These are phyloP conservation scores for Cordyceps militaris DNA, from an alignment of 2,329 filamentous ascomycete species.

Conservation along the genomic window DNA sequence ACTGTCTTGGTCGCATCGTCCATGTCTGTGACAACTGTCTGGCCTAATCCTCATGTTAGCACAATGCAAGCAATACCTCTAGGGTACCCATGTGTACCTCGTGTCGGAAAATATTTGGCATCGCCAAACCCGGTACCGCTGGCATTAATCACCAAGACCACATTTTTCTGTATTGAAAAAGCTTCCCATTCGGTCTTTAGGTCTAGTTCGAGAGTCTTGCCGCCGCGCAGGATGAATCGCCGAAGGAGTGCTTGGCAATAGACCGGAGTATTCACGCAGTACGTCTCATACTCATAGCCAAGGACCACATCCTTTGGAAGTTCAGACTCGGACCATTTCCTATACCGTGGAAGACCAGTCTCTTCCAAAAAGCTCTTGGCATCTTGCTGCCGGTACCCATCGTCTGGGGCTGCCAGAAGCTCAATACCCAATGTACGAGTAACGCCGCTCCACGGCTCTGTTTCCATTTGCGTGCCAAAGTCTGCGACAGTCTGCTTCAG, in stretches of 20 bases:
- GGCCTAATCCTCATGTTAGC: slow-evolving; percentile 22
- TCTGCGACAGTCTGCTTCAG: slow-evolving; percentile 23
- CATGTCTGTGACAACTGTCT: slow-evolving; percentile 32
- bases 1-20: slow-evolving; percentile 32
- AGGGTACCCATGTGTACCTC: slow-evolving; percentile 20
- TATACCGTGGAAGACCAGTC: slow-evolving; percentile 23
- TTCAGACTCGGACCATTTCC: slow-evolving; percentile 26
- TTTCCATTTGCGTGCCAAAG: slow-evolving; percentile 18
- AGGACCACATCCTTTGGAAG: slow-evolving; percentile 36
- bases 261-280: slow-evolving; percentile 48
- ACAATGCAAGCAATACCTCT: background rate
- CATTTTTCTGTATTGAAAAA: slow-evolving; percentile 19
- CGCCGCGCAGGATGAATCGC: slow-evolving; percentile 25
- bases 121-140: slow-evolving; percentile 30
- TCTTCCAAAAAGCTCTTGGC: slow-evolving; percentile 21
- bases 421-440: slow-evolving; percentile 44
- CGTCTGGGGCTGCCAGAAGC: slow-evolving; percentile 40
- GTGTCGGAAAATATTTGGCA: slow-evolving; percentile 25
- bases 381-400: slow-evolving; percentile 30
- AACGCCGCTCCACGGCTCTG: slow-evolving; percentile 34
- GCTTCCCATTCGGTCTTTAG: slow-evolving; percentile 27
- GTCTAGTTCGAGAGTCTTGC: slow-evolving; percentile 21
- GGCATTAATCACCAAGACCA: slow-evolving; percentile 26
- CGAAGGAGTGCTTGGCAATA: slow-evolving; percentile 38
- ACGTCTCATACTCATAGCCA: slow-evolving; percentile 46